These are phyloP conservation scores for Combretum micranthum DNA, from an alignment of 345 rosid genomes.

Conservation along the genomic window DNA sequence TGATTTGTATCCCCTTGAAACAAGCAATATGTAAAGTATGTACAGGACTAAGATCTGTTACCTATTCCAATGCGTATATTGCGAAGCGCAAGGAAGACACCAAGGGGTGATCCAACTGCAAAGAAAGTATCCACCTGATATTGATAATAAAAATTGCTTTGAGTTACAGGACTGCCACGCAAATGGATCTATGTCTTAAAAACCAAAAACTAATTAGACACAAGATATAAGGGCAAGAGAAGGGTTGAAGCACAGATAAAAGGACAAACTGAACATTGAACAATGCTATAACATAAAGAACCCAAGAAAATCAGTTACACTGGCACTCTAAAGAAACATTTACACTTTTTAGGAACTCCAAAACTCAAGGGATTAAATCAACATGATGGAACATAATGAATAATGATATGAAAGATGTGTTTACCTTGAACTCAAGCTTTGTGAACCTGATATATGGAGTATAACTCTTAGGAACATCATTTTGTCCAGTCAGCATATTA, in stretches of 20 bases:
- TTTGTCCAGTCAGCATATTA: conserved; percentile 22
- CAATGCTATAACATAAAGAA: no score
- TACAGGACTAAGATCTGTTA: conserved; percentile 17
- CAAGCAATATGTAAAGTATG: background rate
- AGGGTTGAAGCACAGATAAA: no score
- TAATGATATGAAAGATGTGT: background rate
- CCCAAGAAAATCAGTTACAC: no score
- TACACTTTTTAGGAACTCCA: no score
- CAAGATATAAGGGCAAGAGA: no score
- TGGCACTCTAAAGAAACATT: no score
- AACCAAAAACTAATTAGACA: no score
- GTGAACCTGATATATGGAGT: conserved; percentile 78
- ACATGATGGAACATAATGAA: background rate
- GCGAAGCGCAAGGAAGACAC: conserved; percentile 93
- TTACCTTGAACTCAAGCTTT: conserved; percentile 91
- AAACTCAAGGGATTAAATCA: no score
- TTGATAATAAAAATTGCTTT: conserved; percentile 3
- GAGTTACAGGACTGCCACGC: no score
- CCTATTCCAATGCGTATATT: conserved; percentile 87
- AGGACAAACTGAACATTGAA: no score
- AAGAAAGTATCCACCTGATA: conserved; percentile 92
- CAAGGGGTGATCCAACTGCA: conserved; percentile 99
- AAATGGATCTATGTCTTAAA: no score
- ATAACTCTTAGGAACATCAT: conserved; percentile 38
- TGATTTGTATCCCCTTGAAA: no score